These are phyloP conservation scores for Xanthoconium purpureum DNA, from an alignment of 768 basidiomycete genomes.

Conservation along the genomic window DNA sequence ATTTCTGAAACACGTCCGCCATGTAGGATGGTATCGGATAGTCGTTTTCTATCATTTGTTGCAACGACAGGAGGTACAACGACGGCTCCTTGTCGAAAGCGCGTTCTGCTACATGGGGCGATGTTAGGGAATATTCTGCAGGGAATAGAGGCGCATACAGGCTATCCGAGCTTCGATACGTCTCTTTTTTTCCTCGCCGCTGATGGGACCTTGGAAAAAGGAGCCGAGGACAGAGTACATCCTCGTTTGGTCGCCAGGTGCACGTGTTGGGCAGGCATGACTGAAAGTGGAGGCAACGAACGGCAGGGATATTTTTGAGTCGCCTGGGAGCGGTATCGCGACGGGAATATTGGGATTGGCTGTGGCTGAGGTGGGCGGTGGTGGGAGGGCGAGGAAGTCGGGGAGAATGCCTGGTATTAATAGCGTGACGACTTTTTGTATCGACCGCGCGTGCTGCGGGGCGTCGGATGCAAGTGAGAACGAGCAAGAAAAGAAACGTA, in stretches of 20 bases:
- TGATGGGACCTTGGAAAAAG: conserved; percentile 81
- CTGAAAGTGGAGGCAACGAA: conserved; percentile 82
- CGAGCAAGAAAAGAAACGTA: conserved; percentile 30
- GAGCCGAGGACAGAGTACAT: conserved; percentile 84
- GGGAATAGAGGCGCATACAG: conserved; percentile 23
- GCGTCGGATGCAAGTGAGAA: neutral
- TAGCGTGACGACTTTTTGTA: conserved; percentile 76
- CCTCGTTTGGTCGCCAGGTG: conserved; percentile 81
- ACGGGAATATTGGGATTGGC: conserved; percentile 55
- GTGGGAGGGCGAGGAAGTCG: conserved; percentile 67
- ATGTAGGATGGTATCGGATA: conserved; percentile 88
- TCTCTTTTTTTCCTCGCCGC: conserved; percentile 73
- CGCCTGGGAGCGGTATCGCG: conserved; percentile 37
- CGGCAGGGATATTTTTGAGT: conserved; percentile 42
- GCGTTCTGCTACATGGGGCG: conserved; percentile 47
- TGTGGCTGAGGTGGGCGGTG: conserved; percentile 66
- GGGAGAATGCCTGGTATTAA: conserved; percentile 86
- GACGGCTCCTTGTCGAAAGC: conserved; percentile 61
- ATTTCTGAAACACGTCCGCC: conserved; percentile 63
- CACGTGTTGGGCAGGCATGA: conserved; percentile 89
- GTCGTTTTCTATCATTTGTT: conserved; percentile 93
- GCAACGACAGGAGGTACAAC: conserved; percentile 69
- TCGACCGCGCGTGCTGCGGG: conserved; percentile 62
- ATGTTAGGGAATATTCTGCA: conserved; percentile 2
- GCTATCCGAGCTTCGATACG: conserved; percentile 46